Base-by-base conservation (phyloP, 177 flowering plant genomes). In the Vitis hybrid region DNA sequence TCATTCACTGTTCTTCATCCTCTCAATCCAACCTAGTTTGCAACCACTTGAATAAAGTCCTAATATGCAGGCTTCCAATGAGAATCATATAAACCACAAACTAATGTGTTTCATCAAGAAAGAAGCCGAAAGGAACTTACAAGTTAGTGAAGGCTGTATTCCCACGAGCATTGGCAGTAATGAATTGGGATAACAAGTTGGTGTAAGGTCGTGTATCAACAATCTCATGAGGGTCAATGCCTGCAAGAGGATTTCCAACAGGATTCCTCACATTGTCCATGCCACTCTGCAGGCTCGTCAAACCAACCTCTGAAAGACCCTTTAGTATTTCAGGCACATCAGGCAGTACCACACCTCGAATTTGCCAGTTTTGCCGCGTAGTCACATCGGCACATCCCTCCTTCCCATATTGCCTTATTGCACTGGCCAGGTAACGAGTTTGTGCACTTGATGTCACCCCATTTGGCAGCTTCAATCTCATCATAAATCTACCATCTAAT, bases 261-360 rank as follows among this genome's bases (percentile, higher is more conserved):
- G 99, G 94, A 70, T 95, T 95, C 70, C 99, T 80, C 32, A 93
- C 98, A 78, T 93, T 93, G 86, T 95, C 99, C 98, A 95, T 95
- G 5, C 99, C 99, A 75, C 99, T 95, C 83, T 95, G 99, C 32
- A 95, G 82, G 76, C 98, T 93, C 0, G 94, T 92, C 66, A 95
- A 79, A 15, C 98, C 99, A 66, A 95, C 98, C 68, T 80, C 76
- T 3, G 64, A 83, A 6, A 95, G 86, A 13, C 98, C 99, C 71
- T 84, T 85, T 0, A 95, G 69, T 56, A 93, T 90, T 62, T 87
- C 99, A 0, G 98, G 99, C 62, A 93, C 99, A 73, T 95, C 88
- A 50, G 91, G 89, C 67, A 95, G 73, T 11, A 80, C 87, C 40
- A 93, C 97, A 1, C 99, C 99, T 0, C 99, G 90, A 34, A 95